Percentiles rank a stretch among this genome's conserved stretches.
These are phyloP conservation scores for Scenedesmus sp. DNA, from an alignment of 163 green algal species.

Conservation along the genomic window DNA sequence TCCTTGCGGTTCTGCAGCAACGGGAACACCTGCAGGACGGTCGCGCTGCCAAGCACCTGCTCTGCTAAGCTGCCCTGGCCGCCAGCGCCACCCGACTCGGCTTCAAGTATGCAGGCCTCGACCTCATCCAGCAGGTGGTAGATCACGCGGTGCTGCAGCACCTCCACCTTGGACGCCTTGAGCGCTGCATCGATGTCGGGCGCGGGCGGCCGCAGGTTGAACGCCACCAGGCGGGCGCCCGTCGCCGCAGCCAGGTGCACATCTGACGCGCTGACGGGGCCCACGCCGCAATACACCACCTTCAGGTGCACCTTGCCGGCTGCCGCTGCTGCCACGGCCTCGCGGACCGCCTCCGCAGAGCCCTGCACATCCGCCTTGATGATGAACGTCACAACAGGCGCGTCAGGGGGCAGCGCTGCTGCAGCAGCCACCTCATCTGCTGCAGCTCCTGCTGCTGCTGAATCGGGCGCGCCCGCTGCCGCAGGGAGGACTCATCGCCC, in stretches of 20 bases:
- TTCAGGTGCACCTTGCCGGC: conserved; percentile 43
- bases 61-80: conserved; percentile 45
- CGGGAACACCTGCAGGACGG: conserved; percentile 66
- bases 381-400: conserved; percentile 61
- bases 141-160: conserved; percentile 85
- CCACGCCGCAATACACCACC: conserved; percentile 84
- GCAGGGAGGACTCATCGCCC: background rate
- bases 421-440: background rate
- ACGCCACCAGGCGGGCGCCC: conserved; percentile 84
- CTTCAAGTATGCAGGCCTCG: conserved; percentile 59
- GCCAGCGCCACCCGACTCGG: conserved; percentile 54
- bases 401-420: background rate
- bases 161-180: conserved; percentile 66
- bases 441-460: conserved; percentile 22
- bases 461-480: no score
- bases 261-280: conserved; percentile 86
- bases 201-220: conserved; percentile 77
- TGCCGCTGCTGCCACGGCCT: conserved; percentile 73
- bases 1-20: conserved; percentile 53
- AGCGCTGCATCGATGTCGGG: conserved; percentile 65
- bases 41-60: conserved; percentile 61
- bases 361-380: conserved; percentile 95
- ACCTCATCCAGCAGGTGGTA: conserved; percentile 93
- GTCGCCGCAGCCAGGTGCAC: conserved; percentile 83
- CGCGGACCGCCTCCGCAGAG: conserved; percentile 84